Base-by-base conservation (phyloP, 345 rosid species). In the Pistacia integerrima region DNA sequence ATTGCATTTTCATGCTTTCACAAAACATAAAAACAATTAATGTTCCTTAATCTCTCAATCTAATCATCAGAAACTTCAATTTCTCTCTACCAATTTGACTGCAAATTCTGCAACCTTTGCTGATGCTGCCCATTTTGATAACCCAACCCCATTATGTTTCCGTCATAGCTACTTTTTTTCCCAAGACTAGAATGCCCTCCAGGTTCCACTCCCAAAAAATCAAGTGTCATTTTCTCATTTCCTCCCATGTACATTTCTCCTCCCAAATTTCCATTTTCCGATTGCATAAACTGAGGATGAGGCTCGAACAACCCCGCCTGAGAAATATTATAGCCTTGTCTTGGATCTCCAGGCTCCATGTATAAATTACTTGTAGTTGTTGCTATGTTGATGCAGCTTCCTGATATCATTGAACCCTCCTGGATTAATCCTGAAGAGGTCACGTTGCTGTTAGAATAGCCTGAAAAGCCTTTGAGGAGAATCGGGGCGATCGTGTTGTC, bases 141-240 rank as follows among this genome's bases (percentile, higher is more conserved):
- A 20, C 77, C 82, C 25, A 79, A 57, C 56, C 73, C 81, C 35
- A 67, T 65, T n/a, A 67, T 41, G 62, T 61, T 74, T 18, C 70
- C 79, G 25, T 73, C 82, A 8, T 51, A 64, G 70, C 75, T 81
- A 72, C 80, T 67, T 64, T 80, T 80, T 30, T 57, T 73, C 13
- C 81, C 78, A 51, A 28, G 60, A 46, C 78, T 41, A 18, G 84
- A 77, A 67, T 76, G 75, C 5, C 75, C 82, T 10, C 73, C 67
- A 11, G 83, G 84, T 71, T 90, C 88, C 69, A 85, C 82, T 38
- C 88, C 91, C 11, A 90, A 74, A 81, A 88, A 86, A 74, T 88
- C 91, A 44, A 88, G 76, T 0, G 90, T 86, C 82, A 76, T 72
- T 74, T 82, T 88, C 54, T 78, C 77, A 5, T 71, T 77, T 51